These are phyloP conservation scores for Metarhizium rileyi DNA, from an alignment of 2,329 filamentous ascomycete species.

Conservation along the genomic window DNA sequence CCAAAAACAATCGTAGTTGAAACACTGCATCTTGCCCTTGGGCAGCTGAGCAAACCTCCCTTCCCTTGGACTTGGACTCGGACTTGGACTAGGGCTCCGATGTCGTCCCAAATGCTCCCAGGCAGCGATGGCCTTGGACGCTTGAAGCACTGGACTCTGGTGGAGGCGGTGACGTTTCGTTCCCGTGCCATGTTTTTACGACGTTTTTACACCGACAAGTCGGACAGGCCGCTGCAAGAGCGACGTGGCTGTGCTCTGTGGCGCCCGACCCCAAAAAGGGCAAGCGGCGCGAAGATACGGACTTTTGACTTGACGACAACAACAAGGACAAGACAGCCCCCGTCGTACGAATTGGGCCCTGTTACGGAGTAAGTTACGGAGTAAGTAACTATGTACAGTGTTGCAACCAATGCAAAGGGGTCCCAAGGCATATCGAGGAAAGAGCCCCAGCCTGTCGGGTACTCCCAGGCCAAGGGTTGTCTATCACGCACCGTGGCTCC, in stretches of 20 bases:
- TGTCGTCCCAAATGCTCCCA: not conserved
- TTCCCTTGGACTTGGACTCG: not conserved
- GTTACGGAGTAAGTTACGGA: too few relatives aligned
- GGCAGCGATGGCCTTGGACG: not conserved
- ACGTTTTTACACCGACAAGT: not conserved
- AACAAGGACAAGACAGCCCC: too few relatives aligned
- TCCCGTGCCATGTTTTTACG: too few relatives aligned
- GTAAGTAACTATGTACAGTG: too few relatives aligned
- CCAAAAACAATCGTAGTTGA: not conserved
- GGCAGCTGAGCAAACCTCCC: not conserved
- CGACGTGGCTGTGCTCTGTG: slow-evolving; percentile 2
- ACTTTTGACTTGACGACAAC: too few relatives aligned
- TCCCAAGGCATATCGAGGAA: not conserved
- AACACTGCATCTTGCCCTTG: not conserved
- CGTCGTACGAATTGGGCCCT: too few relatives aligned
- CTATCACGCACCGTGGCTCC: too few relatives aligned
- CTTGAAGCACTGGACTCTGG: not conserved
- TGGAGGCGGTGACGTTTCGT: not conserved
- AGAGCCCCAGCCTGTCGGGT: not conserved
- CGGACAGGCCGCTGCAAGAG: slow-evolving; percentile 1
- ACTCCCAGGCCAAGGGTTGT: not conserved
- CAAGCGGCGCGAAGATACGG: too few relatives aligned
- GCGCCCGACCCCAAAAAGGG: too few relatives aligned
- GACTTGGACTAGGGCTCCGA: too few relatives aligned
- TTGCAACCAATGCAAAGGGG: not conserved